Conservation (phyloP, 1,284 basidiomycete species). For the Kalmanozyma brasiliensis region DNA sequence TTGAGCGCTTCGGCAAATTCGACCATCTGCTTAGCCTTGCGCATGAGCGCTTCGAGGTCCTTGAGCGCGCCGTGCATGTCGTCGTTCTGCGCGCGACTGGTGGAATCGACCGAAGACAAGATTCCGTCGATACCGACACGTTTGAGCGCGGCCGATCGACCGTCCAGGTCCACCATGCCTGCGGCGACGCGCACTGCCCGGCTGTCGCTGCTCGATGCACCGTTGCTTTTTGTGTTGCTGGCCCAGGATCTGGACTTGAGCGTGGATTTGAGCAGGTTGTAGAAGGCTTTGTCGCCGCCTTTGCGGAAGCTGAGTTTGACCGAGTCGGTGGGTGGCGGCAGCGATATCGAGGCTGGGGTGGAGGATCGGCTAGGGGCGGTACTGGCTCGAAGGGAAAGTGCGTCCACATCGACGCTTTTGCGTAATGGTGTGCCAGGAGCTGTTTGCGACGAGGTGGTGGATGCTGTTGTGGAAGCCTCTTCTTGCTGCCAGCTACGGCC, state of each 20-base stretch:
- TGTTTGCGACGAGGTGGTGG: slow-evolving; percentile 11
- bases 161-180: slow-evolving; percentile 48
- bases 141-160: slow-evolving; percentile 37
- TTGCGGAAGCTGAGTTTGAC: slow-evolving; percentile 81
- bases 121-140: slow-evolving; percentile 52
- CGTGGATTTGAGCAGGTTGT: slow-evolving; percentile 80
- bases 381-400: slow-evolving; percentile 30
- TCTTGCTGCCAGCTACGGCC: slow-evolving; percentile 49
- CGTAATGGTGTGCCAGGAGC: slow-evolving; percentile 27
- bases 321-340: slow-evolving; percentile 70
- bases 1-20: slow-evolving; percentile 87
- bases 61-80: slow-evolving; percentile 82
- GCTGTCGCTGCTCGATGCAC: slow-evolving; percentile 1
- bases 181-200: slow-evolving; percentile 27
- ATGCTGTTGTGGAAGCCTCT: slow-evolving; percentile 39
- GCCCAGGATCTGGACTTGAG: slow-evolving; percentile 82
- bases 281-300: slow-evolving; percentile 87
- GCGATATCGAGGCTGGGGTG: slow-evolving; percentile 74
- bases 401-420: slow-evolving; percentile 40
- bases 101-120: slow-evolving; percentile 31
- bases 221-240: slow-evolving; percentile 4
- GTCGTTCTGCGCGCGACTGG: slow-evolving; percentile 74
- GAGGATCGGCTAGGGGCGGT: slow-evolving; percentile 50
- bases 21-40: slow-evolving; percentile 91
- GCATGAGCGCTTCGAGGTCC: slow-evolving; percentile 90